Conservation (phyloP, 495 filamentous ascomycete species). For the Hypomontagnella monticulosa region DNA sequence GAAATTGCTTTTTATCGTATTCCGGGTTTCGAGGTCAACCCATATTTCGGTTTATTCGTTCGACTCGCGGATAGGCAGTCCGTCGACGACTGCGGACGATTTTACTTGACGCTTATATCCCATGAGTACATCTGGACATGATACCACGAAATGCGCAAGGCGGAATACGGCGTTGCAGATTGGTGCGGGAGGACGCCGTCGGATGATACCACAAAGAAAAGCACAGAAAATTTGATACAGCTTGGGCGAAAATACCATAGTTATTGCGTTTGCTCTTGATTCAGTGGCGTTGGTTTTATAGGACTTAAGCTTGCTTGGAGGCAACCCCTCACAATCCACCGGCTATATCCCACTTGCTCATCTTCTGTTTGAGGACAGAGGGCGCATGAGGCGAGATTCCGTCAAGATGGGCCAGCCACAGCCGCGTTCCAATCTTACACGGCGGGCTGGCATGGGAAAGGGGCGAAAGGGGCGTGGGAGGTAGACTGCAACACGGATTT, state of each 20-base stretch:
- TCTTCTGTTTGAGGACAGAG: constrained; percentile 10
- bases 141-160: constrained; percentile 48
- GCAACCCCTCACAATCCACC: constrained; percentile 1
- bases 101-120: constrained; percentile 48
- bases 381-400: constrained; percentile 1
- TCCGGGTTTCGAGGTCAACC: neutral
- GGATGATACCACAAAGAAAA: constrained; percentile 50
- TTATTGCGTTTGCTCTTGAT: constrained; percentile 34
- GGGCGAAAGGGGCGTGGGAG: constrained; percentile 22
- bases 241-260: constrained; percentile 41
- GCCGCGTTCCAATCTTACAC: neutral
- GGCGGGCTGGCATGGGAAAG: constrained; percentile 11
- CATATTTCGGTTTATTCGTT: constrained; percentile 12
- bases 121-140: constrained; percentile 47
- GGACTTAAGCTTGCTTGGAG: constrained; percentile 22
- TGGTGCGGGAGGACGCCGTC: constrained; percentile 46
- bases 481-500: constrained; percentile 35
- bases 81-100: constrained; percentile 40
- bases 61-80: constrained; percentile 19
- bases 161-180: constrained; percentile 50
- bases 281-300: constrained; percentile 39
- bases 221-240: constrained; percentile 45
- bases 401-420: constrained; percentile 1
- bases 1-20: constrained; percentile 23
- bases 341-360: constrained; percentile 28